These are phyloP conservation scores for Phytophthora pinifolia DNA, from an alignment of 352 stramenopile species.

Conservation along the genomic window DNA sequence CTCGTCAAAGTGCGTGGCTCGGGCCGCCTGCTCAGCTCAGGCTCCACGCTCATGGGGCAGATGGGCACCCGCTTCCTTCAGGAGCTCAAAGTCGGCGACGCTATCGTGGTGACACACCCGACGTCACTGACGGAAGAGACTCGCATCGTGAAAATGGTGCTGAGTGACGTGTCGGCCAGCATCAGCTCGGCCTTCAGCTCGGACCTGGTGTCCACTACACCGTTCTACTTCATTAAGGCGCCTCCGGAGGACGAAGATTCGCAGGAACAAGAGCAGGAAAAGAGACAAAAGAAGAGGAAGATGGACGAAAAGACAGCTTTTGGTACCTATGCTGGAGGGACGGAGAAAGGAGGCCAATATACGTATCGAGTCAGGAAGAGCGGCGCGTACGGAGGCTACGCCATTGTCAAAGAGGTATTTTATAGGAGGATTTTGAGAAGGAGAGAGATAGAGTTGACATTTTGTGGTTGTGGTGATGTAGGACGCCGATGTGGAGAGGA, in stretches of 20 bases:
- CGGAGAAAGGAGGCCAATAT: constrained; percentile 63
- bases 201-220: constrained; percentile 86
- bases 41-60: constrained; percentile 88
- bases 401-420: constrained; percentile 76
- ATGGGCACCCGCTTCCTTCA: constrained; percentile 81
- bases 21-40: constrained; percentile 82
- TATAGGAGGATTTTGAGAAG: background rate
- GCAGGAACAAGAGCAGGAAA: constrained; percentile 36
- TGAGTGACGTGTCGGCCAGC: constrained; percentile 85
- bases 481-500: constrained; percentile 60
- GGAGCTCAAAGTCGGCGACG: constrained; percentile 80
- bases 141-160: constrained; percentile 89
- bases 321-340: constrained; percentile 87
- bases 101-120: constrained; percentile 88
- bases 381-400: constrained; percentile 81
- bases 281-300: constrained; percentile 54
- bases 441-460: background rate
- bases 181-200: constrained; percentile 89
- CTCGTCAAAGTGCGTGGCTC: constrained; percentile 78
- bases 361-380: constrained; percentile 87
- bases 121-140: constrained; percentile 85
- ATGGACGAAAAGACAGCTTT: constrained; percentile 74
- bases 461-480: constrained; percentile 9
- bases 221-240: constrained; percentile 89
- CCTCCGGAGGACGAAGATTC: constrained; percentile 60